A percentile compares a stretch with the other conserved stretches of the same genome.
These are phyloP conservation scores for Podaxis sp. DNA, from an alignment of 768 basidiomycete genomes.

Conservation along the genomic window DNA sequence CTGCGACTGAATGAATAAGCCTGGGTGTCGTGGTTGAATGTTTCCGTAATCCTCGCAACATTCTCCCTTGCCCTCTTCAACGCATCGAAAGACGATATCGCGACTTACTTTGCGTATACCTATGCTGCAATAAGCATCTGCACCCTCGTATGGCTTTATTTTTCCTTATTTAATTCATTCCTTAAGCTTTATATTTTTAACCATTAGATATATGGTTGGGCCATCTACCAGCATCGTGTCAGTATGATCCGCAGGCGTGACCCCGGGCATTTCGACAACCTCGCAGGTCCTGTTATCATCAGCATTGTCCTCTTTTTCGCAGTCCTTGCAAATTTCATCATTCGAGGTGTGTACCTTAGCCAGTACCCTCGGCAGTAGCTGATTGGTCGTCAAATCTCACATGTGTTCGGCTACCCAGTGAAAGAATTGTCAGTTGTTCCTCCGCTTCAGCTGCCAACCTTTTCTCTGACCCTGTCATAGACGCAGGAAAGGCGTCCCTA, in stretches of 20 bases:
- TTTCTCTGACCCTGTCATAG: slow-evolving; percentile 14
- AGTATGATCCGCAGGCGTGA: slow-evolving; percentile 89
- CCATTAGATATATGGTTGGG: slow-evolving; percentile 77
- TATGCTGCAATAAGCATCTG: slow-evolving; percentile 81
- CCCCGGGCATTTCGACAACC: slow-evolving; percentile 84
- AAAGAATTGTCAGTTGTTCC: slow-evolving; percentile 44
- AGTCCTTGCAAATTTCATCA: slow-evolving; percentile 82
- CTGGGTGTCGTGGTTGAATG: slow-evolving; percentile 91
- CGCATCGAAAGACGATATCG: slow-evolving; percentile 69
- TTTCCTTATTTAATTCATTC: background rate
- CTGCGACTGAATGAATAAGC: slow-evolving; percentile 46
- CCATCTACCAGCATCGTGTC: slow-evolving; percentile 82
- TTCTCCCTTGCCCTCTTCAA: slow-evolving; percentile 89
- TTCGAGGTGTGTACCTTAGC: slow-evolving; percentile 60
- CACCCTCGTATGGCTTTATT: slow-evolving; percentile 48
- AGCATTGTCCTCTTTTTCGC: slow-evolving; percentile 84
- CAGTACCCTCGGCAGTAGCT: slow-evolving; percentile 6
- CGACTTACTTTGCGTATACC: slow-evolving; percentile 73
- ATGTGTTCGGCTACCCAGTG: slow-evolving; percentile 32
- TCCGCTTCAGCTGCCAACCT: background rate
- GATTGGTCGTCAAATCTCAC: background rate
- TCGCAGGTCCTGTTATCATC: slow-evolving; percentile 80
- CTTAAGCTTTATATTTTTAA: background rate
- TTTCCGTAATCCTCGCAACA: slow-evolving; percentile 78
- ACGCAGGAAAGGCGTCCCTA: slow-evolving; percentile 26